Conservation (phyloP, 352 stramenopile species). For the Phytopythium helicoides region DNA sequence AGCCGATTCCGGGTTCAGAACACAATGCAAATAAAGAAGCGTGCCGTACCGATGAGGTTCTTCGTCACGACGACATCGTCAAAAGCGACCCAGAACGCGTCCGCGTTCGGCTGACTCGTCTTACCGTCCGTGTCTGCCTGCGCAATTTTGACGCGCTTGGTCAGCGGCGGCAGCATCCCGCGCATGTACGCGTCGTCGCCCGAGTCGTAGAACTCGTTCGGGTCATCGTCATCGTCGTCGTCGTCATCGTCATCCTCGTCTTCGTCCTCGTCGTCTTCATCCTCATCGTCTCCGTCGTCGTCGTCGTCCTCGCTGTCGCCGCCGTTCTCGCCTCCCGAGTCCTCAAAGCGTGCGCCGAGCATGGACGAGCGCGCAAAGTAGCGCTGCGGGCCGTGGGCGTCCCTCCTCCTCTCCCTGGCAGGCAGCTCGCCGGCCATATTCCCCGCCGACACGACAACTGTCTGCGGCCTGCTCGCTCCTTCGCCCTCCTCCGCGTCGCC, state of each 20-base stretch:
- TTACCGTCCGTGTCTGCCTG: conserved; percentile 15
- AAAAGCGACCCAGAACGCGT: conserved; percentile 72
- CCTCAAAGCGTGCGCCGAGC: conserved; percentile 7
- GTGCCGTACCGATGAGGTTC: conserved; percentile 59
- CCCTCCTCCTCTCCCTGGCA: background rate
- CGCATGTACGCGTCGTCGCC: conserved; percentile 43
- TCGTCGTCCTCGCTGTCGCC: conserved; percentile 24
- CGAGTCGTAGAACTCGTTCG: conserved; percentile 53
- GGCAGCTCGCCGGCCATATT: background rate
- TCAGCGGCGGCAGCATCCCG: conserved; percentile 21
- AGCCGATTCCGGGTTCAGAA: too few species aligned
- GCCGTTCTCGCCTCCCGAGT: conserved; percentile 7
- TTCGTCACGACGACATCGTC: conserved; percentile 62
- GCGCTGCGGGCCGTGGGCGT: conserved; percentile 1
- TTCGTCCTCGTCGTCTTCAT: conserved; percentile 39
- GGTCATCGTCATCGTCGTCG: conserved; percentile 38
- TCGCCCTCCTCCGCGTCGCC: background rate
- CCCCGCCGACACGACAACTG: conserved; percentile 5
- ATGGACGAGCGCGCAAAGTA: conserved; percentile 4
- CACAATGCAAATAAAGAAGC: background rate
- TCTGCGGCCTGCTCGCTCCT: background rate
- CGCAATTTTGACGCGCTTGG: conserved; percentile 55
- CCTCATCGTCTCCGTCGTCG: conserved; percentile 36
- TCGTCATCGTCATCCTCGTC: conserved; percentile 53
- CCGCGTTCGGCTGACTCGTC: conserved; percentile 15